These are phyloP conservation scores for Monosporascus cannonballus DNA, from an alignment of 2,329 filamentous ascomycete species.

Conservation along the genomic window DNA sequence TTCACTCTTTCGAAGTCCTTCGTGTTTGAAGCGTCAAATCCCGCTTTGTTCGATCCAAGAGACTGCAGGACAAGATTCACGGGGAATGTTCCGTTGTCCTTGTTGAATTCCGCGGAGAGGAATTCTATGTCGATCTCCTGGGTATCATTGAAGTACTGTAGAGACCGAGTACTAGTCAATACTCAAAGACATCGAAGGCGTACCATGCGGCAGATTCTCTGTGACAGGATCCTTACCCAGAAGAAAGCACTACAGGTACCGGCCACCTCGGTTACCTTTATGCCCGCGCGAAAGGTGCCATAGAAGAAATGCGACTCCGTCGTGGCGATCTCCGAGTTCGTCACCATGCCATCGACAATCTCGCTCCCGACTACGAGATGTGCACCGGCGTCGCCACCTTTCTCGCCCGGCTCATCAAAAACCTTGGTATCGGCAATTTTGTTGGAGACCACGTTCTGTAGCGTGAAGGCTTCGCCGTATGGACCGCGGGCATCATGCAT, in stretches of 20 bases:
- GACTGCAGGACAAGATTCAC: slow-evolving; percentile 75
- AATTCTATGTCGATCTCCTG: slow-evolving; percentile 81
- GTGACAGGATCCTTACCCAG: slow-evolving; percentile 49
- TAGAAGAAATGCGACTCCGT: slow-evolving; percentile 57
- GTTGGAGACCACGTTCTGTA: slow-evolving; percentile 52
- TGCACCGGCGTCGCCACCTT: slow-evolving; percentile 45
- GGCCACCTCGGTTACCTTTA: slow-evolving; percentile 53
- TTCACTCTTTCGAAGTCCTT: slow-evolving; percentile 50
- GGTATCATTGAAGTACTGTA: slow-evolving; percentile 69
- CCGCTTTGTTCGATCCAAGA: slow-evolving; percentile 46
- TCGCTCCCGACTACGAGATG: slow-evolving; percentile 47
- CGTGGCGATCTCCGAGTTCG: slow-evolving; percentile 59
- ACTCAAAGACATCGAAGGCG: background rate
- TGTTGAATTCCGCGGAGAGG: slow-evolving; percentile 58
- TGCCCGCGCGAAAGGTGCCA: slow-evolving; percentile 62
- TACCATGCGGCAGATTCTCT: background rate
- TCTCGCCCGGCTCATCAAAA: slow-evolving; percentile 37
- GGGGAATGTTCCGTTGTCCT: slow-evolving; percentile 42
- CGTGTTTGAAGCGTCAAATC: slow-evolving; percentile 57
- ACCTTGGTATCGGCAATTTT: slow-evolving; percentile 34
- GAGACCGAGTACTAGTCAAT: background rate
- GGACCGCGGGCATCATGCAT: slow-evolving; percentile 51
- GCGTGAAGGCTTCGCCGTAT: slow-evolving; percentile 58
- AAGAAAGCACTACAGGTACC: slow-evolving; percentile 78
- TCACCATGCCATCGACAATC: slow-evolving; percentile 45